phyloP scores from a whole-genome alignment of 2,329 filamentous ascomycete species.

The Apiospora pterosperma region DNA sequence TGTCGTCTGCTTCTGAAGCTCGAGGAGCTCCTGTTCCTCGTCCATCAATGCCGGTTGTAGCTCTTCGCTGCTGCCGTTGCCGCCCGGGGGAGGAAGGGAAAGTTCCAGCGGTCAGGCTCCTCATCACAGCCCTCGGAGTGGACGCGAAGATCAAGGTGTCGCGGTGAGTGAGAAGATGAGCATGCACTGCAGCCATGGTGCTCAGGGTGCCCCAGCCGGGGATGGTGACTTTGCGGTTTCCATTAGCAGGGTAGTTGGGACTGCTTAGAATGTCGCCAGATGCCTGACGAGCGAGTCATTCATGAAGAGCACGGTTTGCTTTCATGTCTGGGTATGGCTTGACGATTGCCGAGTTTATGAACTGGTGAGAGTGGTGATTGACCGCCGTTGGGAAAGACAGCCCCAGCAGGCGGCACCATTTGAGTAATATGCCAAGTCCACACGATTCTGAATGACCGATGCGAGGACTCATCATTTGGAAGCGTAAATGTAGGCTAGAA shows the following conservation, averaged over 20 bases:
- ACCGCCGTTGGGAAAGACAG: not conserved
- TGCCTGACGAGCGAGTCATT: not conserved
- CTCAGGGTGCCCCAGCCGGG: not conserved
- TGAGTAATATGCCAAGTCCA: not conserved
- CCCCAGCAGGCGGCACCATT: not conserved
- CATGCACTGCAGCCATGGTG: not conserved
- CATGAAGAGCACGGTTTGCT: not conserved
- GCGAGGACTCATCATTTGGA: not conserved
- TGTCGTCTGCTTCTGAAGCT: not conserved
- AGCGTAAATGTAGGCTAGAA: not conserved
- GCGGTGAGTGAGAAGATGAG: not conserved
- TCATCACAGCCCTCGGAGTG: not conserved
- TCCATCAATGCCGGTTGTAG: not conserved
- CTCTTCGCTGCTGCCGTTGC: not conserved
- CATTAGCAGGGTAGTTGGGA: not conserved
- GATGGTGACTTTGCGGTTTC: not conserved
- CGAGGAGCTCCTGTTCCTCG: not conserved
- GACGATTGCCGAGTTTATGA: not conserved
- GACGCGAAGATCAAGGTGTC: not conserved
- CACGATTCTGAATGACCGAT: not conserved
- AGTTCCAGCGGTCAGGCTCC: not conserved
- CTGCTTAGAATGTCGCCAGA: not conserved
- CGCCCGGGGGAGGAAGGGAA: not conserved
- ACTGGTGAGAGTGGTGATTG: not conserved
- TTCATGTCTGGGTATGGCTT: not conserved